These are phyloP conservation scores for Lindgomyces ingoldianus DNA, from an alignment of 495 filamentous ascomycete species.

Conservation along the genomic window DNA sequence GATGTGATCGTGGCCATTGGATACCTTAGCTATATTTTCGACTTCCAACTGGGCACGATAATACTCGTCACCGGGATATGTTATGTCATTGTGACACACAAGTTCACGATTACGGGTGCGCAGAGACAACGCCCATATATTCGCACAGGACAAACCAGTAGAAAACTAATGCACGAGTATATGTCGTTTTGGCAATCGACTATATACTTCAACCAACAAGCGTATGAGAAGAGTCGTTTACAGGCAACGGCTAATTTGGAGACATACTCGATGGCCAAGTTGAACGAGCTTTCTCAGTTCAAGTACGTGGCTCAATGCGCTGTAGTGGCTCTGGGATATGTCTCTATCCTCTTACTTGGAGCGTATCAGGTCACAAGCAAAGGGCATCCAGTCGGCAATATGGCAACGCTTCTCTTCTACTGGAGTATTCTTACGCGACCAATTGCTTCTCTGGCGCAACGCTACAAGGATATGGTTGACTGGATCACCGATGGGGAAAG, in stretches of 20 bases:
- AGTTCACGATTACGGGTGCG: constrained; percentile 18
- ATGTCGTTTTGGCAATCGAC: constrained; percentile 72
- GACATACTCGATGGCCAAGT: constrained; percentile 35
- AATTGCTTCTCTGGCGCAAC: constrained; percentile 62
- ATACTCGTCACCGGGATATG: constrained; percentile 62
- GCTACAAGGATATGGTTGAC: constrained; percentile 56
- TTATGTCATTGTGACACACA: constrained; percentile 56
- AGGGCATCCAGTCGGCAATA: constrained; percentile 62
- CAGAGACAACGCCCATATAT: constrained; percentile 29
- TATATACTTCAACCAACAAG: constrained; percentile 67
- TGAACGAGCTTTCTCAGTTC: constrained; percentile 39
- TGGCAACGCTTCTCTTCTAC: constrained; percentile 70
- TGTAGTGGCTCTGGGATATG: constrained; percentile 62
- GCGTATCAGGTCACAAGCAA: constrained; percentile 63
- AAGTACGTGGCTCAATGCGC: constrained; percentile 56
- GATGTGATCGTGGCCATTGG: constrained; percentile 68
- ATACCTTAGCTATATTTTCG: constrained; percentile 69
- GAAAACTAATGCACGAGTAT: constrained; percentile 61
- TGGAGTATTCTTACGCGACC: constrained; percentile 60
- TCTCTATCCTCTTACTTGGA: constrained; percentile 65
- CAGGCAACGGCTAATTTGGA: constrained; percentile 40
- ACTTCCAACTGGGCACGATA: constrained; percentile 70
- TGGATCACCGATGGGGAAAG: constrained; percentile 71
- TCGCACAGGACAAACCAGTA: constrained; percentile 55
- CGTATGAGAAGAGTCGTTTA: constrained; percentile 65